Evolutionary conservation across 2,329 filamentous ascomycete genomes (phyloP), one percentile per base, ranked within the genome.

Genomic region (Penicillium crustosum): DNA sequence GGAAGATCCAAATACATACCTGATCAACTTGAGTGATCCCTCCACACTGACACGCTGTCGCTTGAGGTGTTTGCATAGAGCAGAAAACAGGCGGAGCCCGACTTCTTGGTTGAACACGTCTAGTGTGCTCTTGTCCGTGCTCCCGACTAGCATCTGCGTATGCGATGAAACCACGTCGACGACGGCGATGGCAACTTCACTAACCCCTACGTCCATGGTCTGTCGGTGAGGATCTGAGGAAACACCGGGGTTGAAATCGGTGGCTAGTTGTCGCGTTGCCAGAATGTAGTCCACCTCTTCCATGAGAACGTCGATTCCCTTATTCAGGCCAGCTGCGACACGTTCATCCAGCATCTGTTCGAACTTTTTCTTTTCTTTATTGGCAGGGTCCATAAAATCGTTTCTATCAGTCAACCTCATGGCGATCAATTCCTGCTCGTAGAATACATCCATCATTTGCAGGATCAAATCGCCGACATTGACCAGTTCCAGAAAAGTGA

Each of bases 71-170:
- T 99, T 99, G 82, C 93, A 97, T 50, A 99, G 82, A 19, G 91
- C 89, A 21, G 89, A 87, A 77, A 97, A 99, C 52, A 99, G 83
- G 27, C 94, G 89, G 62, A 97, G 84, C 0, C 94, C 94, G 27
- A 99, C 93, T 78, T 99, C 94, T 76, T 94, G 91, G 74, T 96
- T 97, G 82, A 99, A 99, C 15, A 99, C 94, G 71, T 99, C 94
- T 27, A 99, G 87, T 83, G 96, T 96, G 61, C 91, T 93, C 80
- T 99, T 99, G 73, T 99, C 94, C 1, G 93, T 97, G 72, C 91
- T 96, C 61, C 94, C 94, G 4, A 90, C 86, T 13, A 99, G 83
- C 91, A 99, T 97, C 70, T 84, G 86, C 1, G 93, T 97, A 74
- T 99, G 94, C 17, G 89, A 89, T 23, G 88, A 88, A 15, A 97